Evolutionary conservation across 1,284 basidiomycete species (phyloP).

Genomic region (Austroboletus niveus): DNA sequence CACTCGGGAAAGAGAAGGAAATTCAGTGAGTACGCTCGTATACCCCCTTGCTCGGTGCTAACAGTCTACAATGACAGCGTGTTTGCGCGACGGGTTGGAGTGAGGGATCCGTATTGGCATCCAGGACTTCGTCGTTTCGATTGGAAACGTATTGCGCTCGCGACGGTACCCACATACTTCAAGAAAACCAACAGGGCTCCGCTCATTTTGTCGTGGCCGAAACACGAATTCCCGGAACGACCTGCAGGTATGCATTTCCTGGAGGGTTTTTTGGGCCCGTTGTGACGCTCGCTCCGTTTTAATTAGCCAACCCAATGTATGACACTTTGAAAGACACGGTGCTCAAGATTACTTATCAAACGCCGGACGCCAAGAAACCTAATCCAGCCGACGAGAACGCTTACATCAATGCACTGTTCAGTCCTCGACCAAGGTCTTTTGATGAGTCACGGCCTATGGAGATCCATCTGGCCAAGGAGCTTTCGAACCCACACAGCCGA

Average conservation of each 20-base stretch:
- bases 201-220: constrained; percentile 68
- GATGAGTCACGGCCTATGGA: constrained; percentile 61
- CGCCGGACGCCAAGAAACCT: constrained; percentile 46
- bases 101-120: constrained; percentile 57
- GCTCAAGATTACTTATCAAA: constrained; percentile 62
- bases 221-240: constrained; percentile 40
- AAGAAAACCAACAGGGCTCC: constrained; percentile 37
- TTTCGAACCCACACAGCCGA: constrained; percentile 76
- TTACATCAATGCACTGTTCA: constrained; percentile 58
- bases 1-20: constrained; percentile 44
- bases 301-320: constrained; percentile 47
- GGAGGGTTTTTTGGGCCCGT: not conserved
- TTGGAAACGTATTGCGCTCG: constrained; percentile 66
- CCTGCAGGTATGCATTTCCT: constrained; percentile 45
- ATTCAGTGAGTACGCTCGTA: constrained; percentile 36
- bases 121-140: constrained; percentile 48
- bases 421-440: constrained; percentile 40
- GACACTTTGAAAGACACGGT: constrained; percentile 62
- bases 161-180: constrained; percentile 59
- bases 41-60: constrained; percentile 40
- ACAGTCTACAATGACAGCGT: constrained; percentile 45
- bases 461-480: constrained; percentile 59
- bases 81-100: constrained; percentile 69
- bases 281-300: constrained; percentile 9
- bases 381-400: constrained; percentile 48